phyloP scores from a whole-genome alignment of 2,329 filamentous ascomycete species.

The Apiospora malaysiana region DNA sequence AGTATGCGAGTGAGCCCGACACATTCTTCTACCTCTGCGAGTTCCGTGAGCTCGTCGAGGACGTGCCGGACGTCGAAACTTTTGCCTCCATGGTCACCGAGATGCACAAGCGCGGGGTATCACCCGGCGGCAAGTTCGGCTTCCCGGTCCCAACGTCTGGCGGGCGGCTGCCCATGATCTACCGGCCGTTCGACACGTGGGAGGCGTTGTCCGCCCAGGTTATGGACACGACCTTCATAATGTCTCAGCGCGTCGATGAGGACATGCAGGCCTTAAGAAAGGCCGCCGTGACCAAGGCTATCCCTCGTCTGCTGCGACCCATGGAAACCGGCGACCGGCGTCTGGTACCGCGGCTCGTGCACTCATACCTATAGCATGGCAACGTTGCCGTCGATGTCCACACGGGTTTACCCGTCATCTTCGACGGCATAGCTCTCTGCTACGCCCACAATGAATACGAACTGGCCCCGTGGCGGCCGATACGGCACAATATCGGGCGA shows the following conservation, averaged over 20 bases:
- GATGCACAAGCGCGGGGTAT: slow-evolving; percentile 26
- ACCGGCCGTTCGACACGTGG: slow-evolving; percentile 29
- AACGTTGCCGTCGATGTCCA: slow-evolving; percentile 29
- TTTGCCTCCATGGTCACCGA: slow-evolving; percentile 25
- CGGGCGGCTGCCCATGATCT: slow-evolving; percentile 27
- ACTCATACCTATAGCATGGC: slow-evolving; percentile 41
- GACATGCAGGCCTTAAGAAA: slow-evolving; percentile 24
- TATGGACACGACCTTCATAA: slow-evolving; percentile 25
- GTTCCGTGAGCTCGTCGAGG: slow-evolving; percentile 24
- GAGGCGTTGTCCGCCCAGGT: slow-evolving; percentile 31
- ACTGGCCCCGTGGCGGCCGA: not conserved
- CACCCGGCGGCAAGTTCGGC: slow-evolving; percentile 32
- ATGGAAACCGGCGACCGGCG: slow-evolving; percentile 36
- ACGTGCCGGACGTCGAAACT: slow-evolving; percentile 24
- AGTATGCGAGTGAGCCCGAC: slow-evolving; percentile 36
- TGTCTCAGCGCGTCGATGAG: slow-evolving; percentile 25
- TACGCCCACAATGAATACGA: slow-evolving; percentile 37
- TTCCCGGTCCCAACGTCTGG: slow-evolving; percentile 30
- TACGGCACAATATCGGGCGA: not conserved
- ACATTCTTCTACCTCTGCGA: slow-evolving; percentile 41
- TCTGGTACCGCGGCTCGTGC: slow-evolving; percentile 37
- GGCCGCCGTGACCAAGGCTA: slow-evolving; percentile 25
- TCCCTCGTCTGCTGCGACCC: slow-evolving; percentile 41
- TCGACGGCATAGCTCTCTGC: slow-evolving; percentile 27
- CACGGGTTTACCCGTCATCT: slow-evolving; percentile 19